Conservation (phyloP, 495 filamentous ascomycete genomes). For the Neurospora sp. region DNA sequence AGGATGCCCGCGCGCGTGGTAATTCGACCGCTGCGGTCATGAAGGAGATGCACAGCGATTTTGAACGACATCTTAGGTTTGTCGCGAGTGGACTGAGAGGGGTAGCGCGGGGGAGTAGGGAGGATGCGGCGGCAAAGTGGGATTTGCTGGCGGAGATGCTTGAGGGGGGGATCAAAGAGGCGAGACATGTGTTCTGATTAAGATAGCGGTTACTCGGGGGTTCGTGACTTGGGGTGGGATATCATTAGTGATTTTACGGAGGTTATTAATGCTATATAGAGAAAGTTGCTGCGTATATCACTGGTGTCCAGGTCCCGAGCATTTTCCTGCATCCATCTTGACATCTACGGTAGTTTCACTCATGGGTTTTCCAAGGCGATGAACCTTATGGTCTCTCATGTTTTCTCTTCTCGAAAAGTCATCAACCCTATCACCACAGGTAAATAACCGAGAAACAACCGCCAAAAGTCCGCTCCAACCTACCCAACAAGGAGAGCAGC, state of each 20-base stretch:
- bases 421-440: not conserved
- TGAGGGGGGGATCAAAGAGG: slow-evolving; percentile 36
- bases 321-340: too few relatives aligned
- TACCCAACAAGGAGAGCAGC: not conserved
- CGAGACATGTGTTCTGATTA: not conserved
- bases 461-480: not conserved
- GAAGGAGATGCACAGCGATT: slow-evolving; percentile 34
- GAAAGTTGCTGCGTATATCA: not conserved
- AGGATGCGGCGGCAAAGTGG: slow-evolving; percentile 41
- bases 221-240: not conserved
- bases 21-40: slow-evolving; percentile 30
- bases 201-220: not conserved
- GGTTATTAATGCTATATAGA: not conserved
- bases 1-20: slow-evolving; percentile 1
- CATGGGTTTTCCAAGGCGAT: too few relatives aligned
- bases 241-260: not conserved
- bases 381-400: too few relatives aligned
- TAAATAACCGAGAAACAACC: not conserved
- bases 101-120: slow-evolving; percentile 48
- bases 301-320: too few relatives aligned
- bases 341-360: too few relatives aligned
- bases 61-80: slow-evolving; percentile 43
- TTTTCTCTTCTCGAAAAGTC: not conserved
- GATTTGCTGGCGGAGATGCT: slow-evolving; percentile 51
- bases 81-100: slow-evolving; percentile 45